phyloP scores from a whole-genome alignment of 2,329 filamentous ascomycete genomes.

The Diaporthe eres region DNA sequence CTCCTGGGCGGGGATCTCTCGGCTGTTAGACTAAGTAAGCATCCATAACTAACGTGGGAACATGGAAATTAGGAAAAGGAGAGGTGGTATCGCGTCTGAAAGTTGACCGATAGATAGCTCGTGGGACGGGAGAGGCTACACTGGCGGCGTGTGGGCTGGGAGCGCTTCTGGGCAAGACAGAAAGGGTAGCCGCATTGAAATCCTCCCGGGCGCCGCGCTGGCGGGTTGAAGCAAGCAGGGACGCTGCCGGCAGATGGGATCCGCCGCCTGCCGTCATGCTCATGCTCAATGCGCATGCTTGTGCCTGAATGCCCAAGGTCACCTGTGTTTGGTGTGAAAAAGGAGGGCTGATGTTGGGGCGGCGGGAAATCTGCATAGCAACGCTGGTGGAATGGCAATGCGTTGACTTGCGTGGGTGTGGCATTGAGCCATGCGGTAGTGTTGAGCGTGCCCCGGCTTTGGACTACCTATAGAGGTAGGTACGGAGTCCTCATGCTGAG shows the following conservation, averaged over 20 bases:
- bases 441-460: neutral
- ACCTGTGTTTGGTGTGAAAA: neutral
- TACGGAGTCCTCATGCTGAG: neutral
- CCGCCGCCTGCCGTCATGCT: constrained; percentile 21
- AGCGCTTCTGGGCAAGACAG: neutral
- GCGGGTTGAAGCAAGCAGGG: constrained; percentile 19
- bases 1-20: constrained; percentile 7
- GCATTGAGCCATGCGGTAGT: constrained; percentile 12
- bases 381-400: constrained; percentile 13
- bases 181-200: constrained; percentile 21
- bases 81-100: neutral
- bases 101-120: neutral
- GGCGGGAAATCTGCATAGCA: constrained; percentile 14
- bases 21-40: constrained; percentile 11
- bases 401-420: constrained; percentile 1
- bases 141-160: neutral
- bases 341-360: neutral
- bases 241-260: constrained; percentile 24
- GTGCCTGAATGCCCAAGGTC: neutral
- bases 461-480: neutral
- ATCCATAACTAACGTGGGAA: neutral
- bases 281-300: neutral
- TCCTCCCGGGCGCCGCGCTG: neutral
- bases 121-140: neutral
- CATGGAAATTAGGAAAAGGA: neutral